A percentile compares a stretch with the other conserved stretches of the same genome.
phyloP scores from a whole-genome alignment of 2,329 filamentous ascomycete species.

The Fusarium incarnatum region DNA sequence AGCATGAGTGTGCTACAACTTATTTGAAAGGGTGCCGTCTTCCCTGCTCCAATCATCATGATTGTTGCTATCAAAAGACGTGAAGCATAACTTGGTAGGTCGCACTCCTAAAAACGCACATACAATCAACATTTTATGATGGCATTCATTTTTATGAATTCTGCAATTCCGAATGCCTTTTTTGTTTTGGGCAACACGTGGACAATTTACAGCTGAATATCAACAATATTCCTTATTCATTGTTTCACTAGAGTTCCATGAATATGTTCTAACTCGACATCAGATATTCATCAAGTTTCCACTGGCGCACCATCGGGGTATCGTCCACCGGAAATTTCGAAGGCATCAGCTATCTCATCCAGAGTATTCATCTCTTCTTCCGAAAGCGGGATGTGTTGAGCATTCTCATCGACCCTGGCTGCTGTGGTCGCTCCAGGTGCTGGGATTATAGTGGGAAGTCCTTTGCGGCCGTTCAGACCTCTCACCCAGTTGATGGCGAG shows the following conservation, averaged over 20 bases:
- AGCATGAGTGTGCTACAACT: neutral
- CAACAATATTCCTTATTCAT: constrained; percentile 5
- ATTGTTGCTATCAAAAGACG: constrained; percentile 2
- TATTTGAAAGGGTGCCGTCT: neutral
- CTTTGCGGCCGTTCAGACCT: constrained; percentile 61
- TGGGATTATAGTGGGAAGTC: constrained; percentile 69
- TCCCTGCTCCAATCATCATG: neutral
- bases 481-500: constrained; percentile 75
- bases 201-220: constrained; percentile 49
- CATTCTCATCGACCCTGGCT: constrained; percentile 72
- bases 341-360: constrained; percentile 60
- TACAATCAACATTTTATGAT: constrained; percentile 47
- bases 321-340: constrained; percentile 61
- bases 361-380: constrained; percentile 64
- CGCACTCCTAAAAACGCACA: neutral
- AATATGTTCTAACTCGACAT: constrained; percentile 22
- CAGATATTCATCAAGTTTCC: constrained; percentile 51
- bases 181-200: constrained; percentile 45
- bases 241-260: neutral
- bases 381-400: constrained; percentile 59
- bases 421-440: constrained; percentile 72
- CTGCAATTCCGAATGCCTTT: constrained; percentile 61
- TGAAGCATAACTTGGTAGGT: constrained; percentile 30
- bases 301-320: constrained; percentile 56
- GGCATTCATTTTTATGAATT: constrained; percentile 58